Conservation (phyloP, 2,329 filamentous ascomycete species). For the Paecilomyces dactylethromorphus region DNA sequence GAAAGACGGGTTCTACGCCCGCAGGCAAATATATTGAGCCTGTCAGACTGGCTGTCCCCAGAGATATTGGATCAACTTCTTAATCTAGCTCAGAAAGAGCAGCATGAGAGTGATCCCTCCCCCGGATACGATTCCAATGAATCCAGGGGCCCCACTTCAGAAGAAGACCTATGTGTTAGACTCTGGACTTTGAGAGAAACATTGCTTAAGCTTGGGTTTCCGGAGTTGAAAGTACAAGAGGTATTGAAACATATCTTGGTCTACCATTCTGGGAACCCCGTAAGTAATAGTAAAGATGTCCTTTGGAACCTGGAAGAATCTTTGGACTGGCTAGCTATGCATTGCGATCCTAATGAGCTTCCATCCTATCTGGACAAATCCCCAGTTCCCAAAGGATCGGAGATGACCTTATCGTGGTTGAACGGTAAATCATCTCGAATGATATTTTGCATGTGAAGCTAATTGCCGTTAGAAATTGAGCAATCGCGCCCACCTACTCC, state of each 20-base stretch:
- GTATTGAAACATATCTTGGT: conserved; percentile 61
- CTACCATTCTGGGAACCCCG: conserved; percentile 56
- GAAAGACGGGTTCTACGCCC: conserved; percentile 75
- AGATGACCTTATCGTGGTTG: conserved; percentile 29
- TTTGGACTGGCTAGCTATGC: conserved; percentile 81
- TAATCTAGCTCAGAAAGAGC: conserved; percentile 48
- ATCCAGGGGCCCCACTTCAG: conserved; percentile 44
- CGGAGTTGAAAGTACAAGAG: conserved; percentile 54
- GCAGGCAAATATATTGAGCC: conserved; percentile 69
- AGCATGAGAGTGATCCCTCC: conserved; percentile 29
- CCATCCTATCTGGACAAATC: conserved; percentile 54
- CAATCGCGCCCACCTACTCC: conserved; percentile 20
- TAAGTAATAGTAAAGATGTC: conserved; percentile 51
- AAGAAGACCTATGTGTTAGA: conserved; percentile 72
- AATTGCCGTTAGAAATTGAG: conserved; percentile 22
- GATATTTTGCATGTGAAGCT: conserved; percentile 13
- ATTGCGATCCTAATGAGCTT: conserved; percentile 62
- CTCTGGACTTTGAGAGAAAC: conserved; percentile 80
- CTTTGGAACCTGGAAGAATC: conserved; percentile 85
- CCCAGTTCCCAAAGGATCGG: conserved; percentile 21
- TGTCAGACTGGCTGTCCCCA: conserved; percentile 69
- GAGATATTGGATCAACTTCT: conserved; percentile 74
- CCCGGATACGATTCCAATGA: conserved; percentile 17
- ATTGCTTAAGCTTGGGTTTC: conserved; percentile 63
- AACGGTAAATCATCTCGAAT: conserved; percentile 19